Evolutionary conservation across 768 basidiomycete genomes (phyloP), one percentile per base, ranked within the genome.

Genomic region (Naematelia aurantialba): DNA sequence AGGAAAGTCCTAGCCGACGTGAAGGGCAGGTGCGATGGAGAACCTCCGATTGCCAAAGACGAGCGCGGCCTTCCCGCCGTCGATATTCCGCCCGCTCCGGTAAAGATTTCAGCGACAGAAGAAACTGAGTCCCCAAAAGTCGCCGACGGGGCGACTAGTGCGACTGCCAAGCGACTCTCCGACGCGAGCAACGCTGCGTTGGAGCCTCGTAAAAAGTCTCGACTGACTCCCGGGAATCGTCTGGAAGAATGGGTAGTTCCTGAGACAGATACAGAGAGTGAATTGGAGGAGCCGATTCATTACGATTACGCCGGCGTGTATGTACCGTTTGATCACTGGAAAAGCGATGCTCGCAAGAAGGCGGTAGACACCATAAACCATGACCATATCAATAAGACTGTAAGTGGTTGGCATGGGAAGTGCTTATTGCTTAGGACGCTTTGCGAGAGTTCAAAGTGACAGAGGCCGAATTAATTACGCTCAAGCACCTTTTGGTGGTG

Each of bases 401-500:
- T 66, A n/a, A 52, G 61, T 55, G 11, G 25, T 19, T 2, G n/a
- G 21, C 19, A 3, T 44, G 3, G 4, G 3, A 4, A 22, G 14
- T 21, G 22, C 45, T 26, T 19, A 25, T 17, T 30, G 12, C 11
- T 10, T 26, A 69, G 68, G 62, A 63, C n/a, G 68, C 65, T 1
- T 59, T 59, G 10, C 42, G 22, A 4, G 27, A 52, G 10, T 66
- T 29, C 52, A 62, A 65, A 25, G 55, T 69, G 22, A 64, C 55
- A 22, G 62, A 62, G 25, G 62, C 62, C 8, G 57, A 66, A 48
- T 25, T 66, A 22, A 29, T 69, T 22, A 56, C 59, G 25, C 27
- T 69, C 25, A 64, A 58, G 29, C 62, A 64, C 22, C 24, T 45
- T 5, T 52, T 62, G 3, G 47, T 65, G 1, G 68, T 67, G 26